These are phyloP conservation scores for Protea cynaroides DNA, from an alignment of 164 flowering plant species.

Conservation along the genomic window DNA sequence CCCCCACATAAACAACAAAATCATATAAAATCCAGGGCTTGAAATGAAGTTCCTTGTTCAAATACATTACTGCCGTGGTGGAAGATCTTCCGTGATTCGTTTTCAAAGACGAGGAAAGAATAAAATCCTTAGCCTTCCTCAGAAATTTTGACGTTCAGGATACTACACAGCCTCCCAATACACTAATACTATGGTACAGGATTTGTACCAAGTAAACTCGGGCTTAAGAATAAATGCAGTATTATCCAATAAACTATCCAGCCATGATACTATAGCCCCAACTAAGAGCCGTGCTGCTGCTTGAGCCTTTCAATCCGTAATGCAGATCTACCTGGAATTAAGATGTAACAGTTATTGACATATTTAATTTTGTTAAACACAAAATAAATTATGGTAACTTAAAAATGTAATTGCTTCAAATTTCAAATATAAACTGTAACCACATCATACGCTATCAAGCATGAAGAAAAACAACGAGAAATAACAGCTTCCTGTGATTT, in stretches of 20 bases:
- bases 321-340: not conserved
- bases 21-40: not conserved
- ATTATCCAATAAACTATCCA: too few species aligned
- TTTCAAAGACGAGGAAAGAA: not conserved
- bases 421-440: not conserved
- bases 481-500: not conserved
- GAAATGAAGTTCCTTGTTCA: not conserved
- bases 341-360: not conserved
- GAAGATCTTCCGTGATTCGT: not conserved
- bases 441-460: not conserved
- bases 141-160: not conserved
- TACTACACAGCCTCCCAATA: not conserved
- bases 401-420: not conserved
- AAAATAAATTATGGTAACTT: not conserved
- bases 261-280: too few species aligned
- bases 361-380: not conserved
- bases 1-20: not conserved
- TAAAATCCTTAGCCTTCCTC: not conserved
- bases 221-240: too few species aligned
- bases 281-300: not conserved
- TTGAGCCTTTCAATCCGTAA: not conserved
- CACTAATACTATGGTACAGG: not conserved
- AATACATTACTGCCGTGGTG: not conserved
- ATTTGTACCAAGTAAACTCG: not conserved
- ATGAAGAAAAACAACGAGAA: not conserved